A percentile compares a stretch with the other conserved stretches of the same genome.
These are phyloP conservation scores for Thymus quinquecostatus DNA, from an alignment of 257 asterid genomes.

Conservation along the genomic window DNA sequence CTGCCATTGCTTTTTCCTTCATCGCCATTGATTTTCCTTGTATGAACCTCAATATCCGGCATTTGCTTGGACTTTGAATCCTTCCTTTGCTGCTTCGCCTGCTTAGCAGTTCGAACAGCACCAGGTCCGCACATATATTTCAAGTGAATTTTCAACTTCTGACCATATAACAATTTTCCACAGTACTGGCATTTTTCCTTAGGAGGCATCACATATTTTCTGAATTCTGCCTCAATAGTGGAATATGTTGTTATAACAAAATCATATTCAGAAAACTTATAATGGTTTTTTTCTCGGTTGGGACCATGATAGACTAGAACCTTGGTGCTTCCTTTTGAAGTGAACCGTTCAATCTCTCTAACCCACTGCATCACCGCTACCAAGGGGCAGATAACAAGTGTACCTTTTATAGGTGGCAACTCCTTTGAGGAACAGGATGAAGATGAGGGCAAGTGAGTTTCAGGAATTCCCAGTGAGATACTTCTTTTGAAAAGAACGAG, in stretches of 20 bases:
- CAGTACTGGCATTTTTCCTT: slow-evolving; percentile 78
- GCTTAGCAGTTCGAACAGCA: slow-evolving; percentile 75
- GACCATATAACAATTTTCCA: slow-evolving; percentile 58
- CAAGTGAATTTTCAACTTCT: slow-evolving; percentile 67
- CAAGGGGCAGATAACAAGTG: slow-evolving; percentile 93
- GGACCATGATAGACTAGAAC: slow-evolving; percentile 90
- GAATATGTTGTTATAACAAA: slow-evolving; percentile 93
- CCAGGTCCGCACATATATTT: slow-evolving; percentile 78
- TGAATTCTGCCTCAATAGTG: slow-evolving; percentile 79
- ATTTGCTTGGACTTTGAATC: slow-evolving; percentile 38
- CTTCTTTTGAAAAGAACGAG: slow-evolving; percentile 83
- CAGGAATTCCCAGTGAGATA: slow-evolving; percentile 44
- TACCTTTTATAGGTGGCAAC: slow-evolving; percentile 67
- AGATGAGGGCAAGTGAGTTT: slow-evolving; percentile 38
- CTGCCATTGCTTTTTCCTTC: slow-evolving; percentile 34
- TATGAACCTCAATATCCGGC: slow-evolving; percentile 38
- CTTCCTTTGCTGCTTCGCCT: slow-evolving; percentile 82
- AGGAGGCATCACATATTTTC: slow-evolving; percentile 85
- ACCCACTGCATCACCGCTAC: slow-evolving; percentile 93
- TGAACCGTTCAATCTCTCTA: slow-evolving; percentile 82
- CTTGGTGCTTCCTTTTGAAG: slow-evolving; percentile 75
- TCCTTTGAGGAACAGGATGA: slow-evolving; percentile 53
- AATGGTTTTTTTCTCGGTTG: slow-evolving; percentile 59
- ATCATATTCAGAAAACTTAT: slow-evolving; percentile 71
- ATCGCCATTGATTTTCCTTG: slow-evolving; percentile 30